Evolutionary conservation across 1,284 basidiomycete genomes (phyloP).

Genomic region (Cryptococcus hybrid): DNA sequence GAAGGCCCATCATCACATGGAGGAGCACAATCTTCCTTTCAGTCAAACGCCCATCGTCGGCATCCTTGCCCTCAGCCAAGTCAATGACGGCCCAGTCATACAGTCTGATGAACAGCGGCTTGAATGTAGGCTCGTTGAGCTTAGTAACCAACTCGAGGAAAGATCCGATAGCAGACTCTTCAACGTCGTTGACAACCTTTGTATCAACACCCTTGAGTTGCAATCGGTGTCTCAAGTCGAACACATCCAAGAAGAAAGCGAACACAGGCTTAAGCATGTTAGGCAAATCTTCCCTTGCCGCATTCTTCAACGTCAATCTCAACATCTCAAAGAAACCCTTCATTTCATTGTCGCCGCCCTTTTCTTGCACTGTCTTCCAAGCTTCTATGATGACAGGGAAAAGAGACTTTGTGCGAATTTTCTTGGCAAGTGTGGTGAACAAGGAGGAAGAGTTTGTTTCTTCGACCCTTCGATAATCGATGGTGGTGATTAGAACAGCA

Average conservation of each 20-base stretch:
- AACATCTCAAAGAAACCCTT: conserved; percentile 65
- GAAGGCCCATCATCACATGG: conserved; percentile 65
- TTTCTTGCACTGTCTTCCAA: conserved; percentile 43
- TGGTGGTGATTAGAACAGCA: conserved; percentile 41
- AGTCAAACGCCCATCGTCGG: conserved; percentile 29
- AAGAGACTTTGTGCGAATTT: conserved; percentile 64
- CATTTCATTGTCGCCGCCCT: conserved; percentile 28
- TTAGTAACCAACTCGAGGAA: conserved; percentile 90
- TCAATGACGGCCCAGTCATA: conserved; percentile 92
- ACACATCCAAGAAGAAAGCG: conserved; percentile 76
- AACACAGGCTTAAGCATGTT: conserved; percentile 72
- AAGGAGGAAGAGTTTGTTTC: conserved; percentile 18
- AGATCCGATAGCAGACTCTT: conserved; percentile 58
- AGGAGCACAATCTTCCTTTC: conserved; percentile 66
- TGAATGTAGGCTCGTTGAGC: conserved; percentile 89
- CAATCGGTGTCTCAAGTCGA: conserved; percentile 61
- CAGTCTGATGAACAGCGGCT: conserved; percentile 83
- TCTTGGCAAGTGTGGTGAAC: conserved; percentile 64
- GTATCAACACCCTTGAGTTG: conserved; percentile 34
- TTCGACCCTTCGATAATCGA: conserved; percentile 32
- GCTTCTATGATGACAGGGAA: conserved; percentile 60
- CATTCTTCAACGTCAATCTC: conserved; percentile 63
- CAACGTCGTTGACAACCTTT: conserved; percentile 51
- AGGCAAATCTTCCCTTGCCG: conserved; percentile 64
- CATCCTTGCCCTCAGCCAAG: conserved; percentile 51